Evolutionary conservation across 2,329 filamentous ascomycete genomes (phyloP), one percentile per base, ranked within the genome.

Genomic region (Botrytis aclada): DNA sequence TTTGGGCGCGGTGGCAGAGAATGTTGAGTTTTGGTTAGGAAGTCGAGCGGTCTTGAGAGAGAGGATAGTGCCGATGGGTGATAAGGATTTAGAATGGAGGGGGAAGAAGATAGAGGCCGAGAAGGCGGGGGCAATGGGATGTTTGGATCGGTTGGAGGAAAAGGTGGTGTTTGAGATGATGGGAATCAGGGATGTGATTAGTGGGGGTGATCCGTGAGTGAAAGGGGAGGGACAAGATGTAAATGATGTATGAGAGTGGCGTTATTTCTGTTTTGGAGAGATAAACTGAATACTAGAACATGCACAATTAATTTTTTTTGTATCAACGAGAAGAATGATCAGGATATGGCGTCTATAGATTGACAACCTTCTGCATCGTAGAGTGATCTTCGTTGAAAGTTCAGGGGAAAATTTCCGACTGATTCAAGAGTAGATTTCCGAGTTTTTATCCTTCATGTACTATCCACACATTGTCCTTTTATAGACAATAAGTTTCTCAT

Each of bases 11-110:
- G 87, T 97, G 64, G 87, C 92, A 76, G 95, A 97, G 80, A 94
- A 96, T 78, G 88, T 97, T 8, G 93, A 97, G 77, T 93, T 92
- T 76, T 93, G 93, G 86, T 83, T 98, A 51, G 87, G 89, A 41
- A 90, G 90, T 70, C 87, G 90, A 73, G 89, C 89, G 76, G 84
- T 91, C 71, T 84, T 98, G 72, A 87, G 91, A 70, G 90, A 93
- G 76, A 86, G 92, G 41, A 88, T 97, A 65, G 85, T 95, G 69
- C 90, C 94, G 0, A 86, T 92, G 32, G 93, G 89, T 41, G 87
- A 91, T 78, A 88, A 91, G 74, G 94, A 97, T 82, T 84, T 88
- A 61, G 90, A 90, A 76, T 90, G 87, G 83, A 80, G 81, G 20
- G 85, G 82, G 74, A 81, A 84, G 76, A 84, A 83, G 77, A 3